Conservation (phyloP, 352 stramenopile genomes). For the Globisporangium ultimum region DNA sequence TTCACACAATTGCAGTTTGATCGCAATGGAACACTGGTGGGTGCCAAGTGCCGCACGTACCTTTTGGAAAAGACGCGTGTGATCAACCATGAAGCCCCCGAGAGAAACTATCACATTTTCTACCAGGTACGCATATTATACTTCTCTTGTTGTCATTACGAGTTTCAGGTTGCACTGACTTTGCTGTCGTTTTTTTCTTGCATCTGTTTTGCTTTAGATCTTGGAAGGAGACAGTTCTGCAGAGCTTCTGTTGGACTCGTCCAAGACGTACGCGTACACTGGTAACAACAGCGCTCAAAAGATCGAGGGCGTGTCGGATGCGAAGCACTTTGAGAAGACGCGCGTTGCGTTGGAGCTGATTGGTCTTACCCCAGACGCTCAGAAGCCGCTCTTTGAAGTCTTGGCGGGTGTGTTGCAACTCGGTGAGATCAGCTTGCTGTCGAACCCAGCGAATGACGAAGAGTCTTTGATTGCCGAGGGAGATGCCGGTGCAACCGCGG, state of each 20-base stretch:
- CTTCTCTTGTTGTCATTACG: background rate
- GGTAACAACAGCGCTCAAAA: slow-evolving; percentile 59
- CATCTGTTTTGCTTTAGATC: slow-evolving; percentile 11
- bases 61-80: slow-evolving; percentile 97
- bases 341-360: slow-evolving; percentile 69
- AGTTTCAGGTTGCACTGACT: background rate
- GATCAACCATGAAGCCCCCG: slow-evolving; percentile 90
- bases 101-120: slow-evolving; percentile 98
- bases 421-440: slow-evolving; percentile 89
- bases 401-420: slow-evolving; percentile 93
- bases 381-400: slow-evolving; percentile 91
- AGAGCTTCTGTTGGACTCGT: slow-evolving; percentile 44
- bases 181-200: background rate
- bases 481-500: slow-evolving; percentile 38
- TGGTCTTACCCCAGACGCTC: slow-evolving; percentile 78
- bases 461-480: slow-evolving; percentile 59
- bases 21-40: slow-evolving; percentile 73
- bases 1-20: slow-evolving; percentile 97
- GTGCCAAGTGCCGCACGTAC: slow-evolving; percentile 95
- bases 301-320: slow-evolving; percentile 75
- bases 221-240: slow-evolving; percentile 52
- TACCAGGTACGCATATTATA: slow-evolving; percentile 57
- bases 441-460: slow-evolving; percentile 72
- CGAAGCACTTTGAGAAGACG: slow-evolving; percentile 83
- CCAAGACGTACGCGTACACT: slow-evolving; percentile 61